These are phyloP conservation scores for Begonia masoniana DNA, from an alignment of 306 rosid species.

Conservation along the genomic window DNA sequence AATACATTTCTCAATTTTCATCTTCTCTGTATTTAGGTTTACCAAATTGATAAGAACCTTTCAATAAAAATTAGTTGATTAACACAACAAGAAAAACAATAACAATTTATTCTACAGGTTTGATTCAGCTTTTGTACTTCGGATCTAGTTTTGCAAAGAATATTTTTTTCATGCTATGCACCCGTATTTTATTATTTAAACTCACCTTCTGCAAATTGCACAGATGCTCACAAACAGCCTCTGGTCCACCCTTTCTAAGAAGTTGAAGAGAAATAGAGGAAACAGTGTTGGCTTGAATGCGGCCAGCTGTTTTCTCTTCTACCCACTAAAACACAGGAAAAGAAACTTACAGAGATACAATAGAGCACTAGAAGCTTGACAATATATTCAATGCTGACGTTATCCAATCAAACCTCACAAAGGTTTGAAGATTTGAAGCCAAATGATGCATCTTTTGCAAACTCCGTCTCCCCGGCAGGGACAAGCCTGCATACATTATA, in stretches of 20 bases:
- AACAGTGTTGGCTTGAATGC: conserved; percentile 48
- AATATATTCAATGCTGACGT: conserved; percentile 4
- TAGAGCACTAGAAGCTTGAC: not conserved
- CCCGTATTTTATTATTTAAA: too few species aligned
- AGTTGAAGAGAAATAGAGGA: conserved; percentile 65
- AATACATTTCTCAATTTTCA: too few species aligned
- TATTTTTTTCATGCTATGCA: too few species aligned
- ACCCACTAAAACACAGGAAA: conserved; percentile 56
- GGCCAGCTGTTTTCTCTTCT: conserved; percentile 80
- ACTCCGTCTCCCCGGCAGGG: conserved; percentile 92
- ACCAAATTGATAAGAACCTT: too few species aligned
- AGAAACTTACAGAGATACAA: conserved; percentile 9
- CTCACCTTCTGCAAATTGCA: conserved; percentile 69
- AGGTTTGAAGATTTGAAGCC: conserved; percentile 94
- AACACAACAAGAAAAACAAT: too few species aligned
- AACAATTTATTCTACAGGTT: too few species aligned
- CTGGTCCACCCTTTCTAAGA: conserved; percentile 84
- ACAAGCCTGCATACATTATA: conserved; percentile 49
- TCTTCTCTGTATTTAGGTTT: too few species aligned
- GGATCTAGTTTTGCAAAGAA: too few species aligned
- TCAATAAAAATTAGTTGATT: too few species aligned
- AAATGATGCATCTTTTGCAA: conserved; percentile 90
- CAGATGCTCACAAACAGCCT: conserved; percentile 62
- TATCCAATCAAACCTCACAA: conserved; percentile 43
- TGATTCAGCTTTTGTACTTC: too few species aligned